These are phyloP conservation scores for Magnusiomyces tetraspermus DNA, from an alignment of 1,139 yeast species.

Conservation along the genomic window DNA sequence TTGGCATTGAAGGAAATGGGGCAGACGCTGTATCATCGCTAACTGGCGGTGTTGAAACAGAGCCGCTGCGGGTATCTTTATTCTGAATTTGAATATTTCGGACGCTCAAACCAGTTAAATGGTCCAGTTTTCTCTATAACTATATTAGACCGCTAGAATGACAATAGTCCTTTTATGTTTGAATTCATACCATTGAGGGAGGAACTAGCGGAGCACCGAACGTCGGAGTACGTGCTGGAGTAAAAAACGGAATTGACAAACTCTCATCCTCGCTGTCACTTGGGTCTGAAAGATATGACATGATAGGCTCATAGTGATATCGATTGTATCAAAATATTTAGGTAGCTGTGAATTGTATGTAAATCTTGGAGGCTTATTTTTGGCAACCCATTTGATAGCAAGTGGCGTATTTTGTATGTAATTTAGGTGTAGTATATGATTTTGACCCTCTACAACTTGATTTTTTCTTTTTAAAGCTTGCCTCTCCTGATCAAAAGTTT, in stretches of 20 bases:
- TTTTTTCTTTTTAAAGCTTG: too few species aligned
- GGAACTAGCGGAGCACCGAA: background rate
- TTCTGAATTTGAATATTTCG: background rate
- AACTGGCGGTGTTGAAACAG: background rate
- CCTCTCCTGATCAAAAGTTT: too few species aligned
- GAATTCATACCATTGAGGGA: background rate
- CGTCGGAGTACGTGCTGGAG: background rate
- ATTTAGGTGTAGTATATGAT: too few species aligned
- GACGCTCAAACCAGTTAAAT: background rate
- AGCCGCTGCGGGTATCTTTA: background rate
- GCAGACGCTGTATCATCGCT: background rate
- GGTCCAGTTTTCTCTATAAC: background rate
- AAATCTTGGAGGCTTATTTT: too few species aligned
- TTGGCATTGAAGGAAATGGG: background rate
- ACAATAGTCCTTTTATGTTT: background rate
- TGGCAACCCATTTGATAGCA: too few species aligned
- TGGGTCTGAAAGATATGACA: background rate
- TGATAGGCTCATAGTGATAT: background rate
- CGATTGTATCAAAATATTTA: too few species aligned
- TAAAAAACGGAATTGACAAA: background rate
- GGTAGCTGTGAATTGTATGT: too few species aligned
- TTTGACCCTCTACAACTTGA: too few species aligned
- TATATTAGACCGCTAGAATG: background rate
- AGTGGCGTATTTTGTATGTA: too few species aligned
- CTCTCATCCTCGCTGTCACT: conserved; percentile 2